These are phyloP conservation scores for Plasmodium cynomolgi DNA, from an alignment of 169 alveolate genomes.

Conservation along the genomic window DNA sequence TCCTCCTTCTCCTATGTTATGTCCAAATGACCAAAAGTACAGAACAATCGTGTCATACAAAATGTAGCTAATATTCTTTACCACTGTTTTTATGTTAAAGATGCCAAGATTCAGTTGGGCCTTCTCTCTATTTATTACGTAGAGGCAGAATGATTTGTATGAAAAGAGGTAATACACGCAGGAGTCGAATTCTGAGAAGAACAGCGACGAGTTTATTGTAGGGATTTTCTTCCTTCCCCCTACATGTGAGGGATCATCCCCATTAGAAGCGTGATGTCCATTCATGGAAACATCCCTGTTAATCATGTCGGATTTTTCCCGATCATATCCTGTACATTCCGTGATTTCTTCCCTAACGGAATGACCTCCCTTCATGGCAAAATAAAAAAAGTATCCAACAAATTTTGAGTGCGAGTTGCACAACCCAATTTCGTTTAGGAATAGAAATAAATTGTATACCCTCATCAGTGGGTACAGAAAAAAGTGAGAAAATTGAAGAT, in stretches of 20 bases:
- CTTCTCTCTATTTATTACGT: slow-evolving; percentile 37
- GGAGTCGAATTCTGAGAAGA: slow-evolving; percentile 61
- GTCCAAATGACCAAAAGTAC: slow-evolving; percentile 30
- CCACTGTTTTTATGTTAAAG: slow-evolving; percentile 18
- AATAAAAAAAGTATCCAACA: slow-evolving; percentile 49
- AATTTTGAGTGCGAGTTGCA: slow-evolving; percentile 40
- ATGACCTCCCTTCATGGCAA: slow-evolving; percentile 10
- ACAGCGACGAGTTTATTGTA: slow-evolving; percentile 5
- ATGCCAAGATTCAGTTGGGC: slow-evolving; percentile 5
- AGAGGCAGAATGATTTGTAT: slow-evolving; percentile 46
- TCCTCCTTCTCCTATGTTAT: background rate
- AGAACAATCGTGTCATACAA: slow-evolving; percentile 49
- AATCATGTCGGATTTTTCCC: background rate
- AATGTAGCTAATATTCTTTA: slow-evolving; percentile 35
- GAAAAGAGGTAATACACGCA: slow-evolving; percentile 39
- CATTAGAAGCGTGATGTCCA: background rate
- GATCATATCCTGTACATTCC: background rate
- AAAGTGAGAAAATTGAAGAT: slow-evolving; percentile 55
- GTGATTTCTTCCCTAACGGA: background rate
- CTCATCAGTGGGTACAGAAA: slow-evolving; percentile 49
- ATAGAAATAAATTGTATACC: slow-evolving; percentile 47
- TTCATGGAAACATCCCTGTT: background rate
- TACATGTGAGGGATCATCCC: background rate
- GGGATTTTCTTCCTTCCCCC: background rate
- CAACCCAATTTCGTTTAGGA: slow-evolving; percentile 39